Percentiles rank a stretch among this genome's conserved stretches.
phyloP scores from a whole-genome alignment of 257 asterid species.

The Solanum megistacrolobum region DNA sequence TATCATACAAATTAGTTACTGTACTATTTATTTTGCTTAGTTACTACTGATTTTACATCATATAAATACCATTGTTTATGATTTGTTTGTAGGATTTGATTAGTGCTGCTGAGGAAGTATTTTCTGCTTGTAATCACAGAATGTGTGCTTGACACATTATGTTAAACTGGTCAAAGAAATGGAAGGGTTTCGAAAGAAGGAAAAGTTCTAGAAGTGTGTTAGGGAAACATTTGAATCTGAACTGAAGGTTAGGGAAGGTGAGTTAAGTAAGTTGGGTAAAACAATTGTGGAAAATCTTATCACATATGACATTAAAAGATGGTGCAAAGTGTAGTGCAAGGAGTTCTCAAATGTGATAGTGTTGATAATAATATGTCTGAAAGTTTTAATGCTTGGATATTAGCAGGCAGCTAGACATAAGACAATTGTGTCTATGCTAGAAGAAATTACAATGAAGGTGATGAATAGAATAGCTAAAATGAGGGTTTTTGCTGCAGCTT shows the following conservation, averaged over 20 bases:
- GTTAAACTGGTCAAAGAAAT: background rate
- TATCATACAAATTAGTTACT: background rate
- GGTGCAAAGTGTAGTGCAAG: background rate
- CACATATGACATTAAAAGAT: background rate
- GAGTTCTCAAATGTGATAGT: too few species aligned
- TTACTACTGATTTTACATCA: too few species aligned
- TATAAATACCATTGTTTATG: background rate
- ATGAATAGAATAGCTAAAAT: background rate
- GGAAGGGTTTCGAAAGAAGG: background rate
- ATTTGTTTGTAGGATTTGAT: too few species aligned
- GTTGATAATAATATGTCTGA: background rate
- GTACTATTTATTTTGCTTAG: too few species aligned
- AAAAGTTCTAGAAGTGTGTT: too few species aligned
- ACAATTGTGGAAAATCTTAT: too few species aligned
- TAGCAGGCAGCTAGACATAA: background rate
- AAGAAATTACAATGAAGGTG: background rate
- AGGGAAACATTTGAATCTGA: background rate
- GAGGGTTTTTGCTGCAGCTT: background rate
- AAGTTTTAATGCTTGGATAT: background rate
- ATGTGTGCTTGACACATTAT: background rate
- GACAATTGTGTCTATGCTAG: background rate
- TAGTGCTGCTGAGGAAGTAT: too few species aligned
- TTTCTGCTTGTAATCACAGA: background rate
- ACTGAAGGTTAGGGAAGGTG: background rate
- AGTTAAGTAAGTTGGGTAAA: background rate